Conservation (phyloP, 352 stramenopile species). For the Pythium sukuiense region DNA sequence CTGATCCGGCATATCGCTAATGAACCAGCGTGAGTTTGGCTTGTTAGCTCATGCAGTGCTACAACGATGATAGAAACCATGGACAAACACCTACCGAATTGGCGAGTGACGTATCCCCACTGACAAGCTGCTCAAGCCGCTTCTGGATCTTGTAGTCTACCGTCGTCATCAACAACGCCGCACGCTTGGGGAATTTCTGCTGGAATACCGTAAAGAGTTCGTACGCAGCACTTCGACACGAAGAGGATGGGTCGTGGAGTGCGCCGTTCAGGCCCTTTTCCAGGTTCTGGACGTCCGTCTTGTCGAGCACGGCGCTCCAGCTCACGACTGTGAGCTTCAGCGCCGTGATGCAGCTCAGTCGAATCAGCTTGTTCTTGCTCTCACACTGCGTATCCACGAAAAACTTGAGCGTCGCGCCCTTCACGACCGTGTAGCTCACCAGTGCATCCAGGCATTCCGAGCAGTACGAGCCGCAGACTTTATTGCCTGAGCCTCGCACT, state of each 20-base stretch:
- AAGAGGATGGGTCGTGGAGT: conserved; percentile 78
- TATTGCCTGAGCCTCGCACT: conserved; percentile 80
- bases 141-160: conserved; percentile 86
- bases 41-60: background rate
- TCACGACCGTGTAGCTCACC: conserved; percentile 65
- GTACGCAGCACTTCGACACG: conserved; percentile 64
- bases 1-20: conserved; percentile 4
- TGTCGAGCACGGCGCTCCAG: conserved; percentile 80
- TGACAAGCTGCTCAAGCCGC: conserved; percentile 62
- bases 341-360: conserved; percentile 68
- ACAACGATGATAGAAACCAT: background rate
- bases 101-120: conserved; percentile 24
- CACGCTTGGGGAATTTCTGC: conserved; percentile 77
- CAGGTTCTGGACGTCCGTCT: conserved; percentile 77
- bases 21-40: background rate
- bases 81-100: conserved; percentile 8
- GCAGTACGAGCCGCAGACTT: conserved; percentile 82
- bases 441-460: conserved; percentile 72
- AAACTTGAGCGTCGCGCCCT: conserved; percentile 67
- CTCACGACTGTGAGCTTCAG: conserved; percentile 47
- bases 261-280: conserved; percentile 72
- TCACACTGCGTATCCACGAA: conserved; percentile 75
- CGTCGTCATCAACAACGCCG: conserved; percentile 56
- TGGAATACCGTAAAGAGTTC: conserved; percentile 74
- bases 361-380: conserved; percentile 84